Base-by-base conservation (phyloP, 257 asterid genomes). In the Buddleja alternifolia region DNA sequence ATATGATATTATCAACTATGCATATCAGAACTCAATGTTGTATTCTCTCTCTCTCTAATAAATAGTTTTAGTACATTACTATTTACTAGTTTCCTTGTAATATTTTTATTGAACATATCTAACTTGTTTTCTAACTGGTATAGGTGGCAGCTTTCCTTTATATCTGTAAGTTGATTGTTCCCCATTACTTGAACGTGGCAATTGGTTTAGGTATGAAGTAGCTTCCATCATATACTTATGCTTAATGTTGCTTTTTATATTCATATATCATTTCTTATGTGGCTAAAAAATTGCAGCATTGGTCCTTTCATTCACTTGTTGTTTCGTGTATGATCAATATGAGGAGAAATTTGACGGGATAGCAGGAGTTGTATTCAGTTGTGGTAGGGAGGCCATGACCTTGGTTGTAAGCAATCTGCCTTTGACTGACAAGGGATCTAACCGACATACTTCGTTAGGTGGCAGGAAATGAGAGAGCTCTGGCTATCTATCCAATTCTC, bases 261-360 rank as follows among this genome's bases (percentile, higher is more conserved):
- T 59, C 34, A 14, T 42, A 29, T 24, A 23, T 12, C 25, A 20
- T 70, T 37, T 44, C 63, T 81, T 10, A 53, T 50, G n/a, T 19
- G 72, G 65, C 54, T 41, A 45, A 42, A 59, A 41, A 51, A 48
- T 66, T 83, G 90, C 96, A 91, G 99, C 85, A 9, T 61, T 84
- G 70, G 67, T 86, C 78, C 71, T 87, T 75, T 81, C 87, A 17
- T 94, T 91, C 81, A 80, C 89, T 12, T 29, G 74, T 52, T 89
- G 90, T 76, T 86, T 85, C 70, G 78, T 89, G 37, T 94, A 85
- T 46, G 97, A 91, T 80, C 99, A 94, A 85, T 94, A 87, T 9
- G 97, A 89, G 81, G 87, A 73, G 76, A 95, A 84, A 76, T 73
- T 94, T 34, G 96, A 89, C 55, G 82, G 75, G 41, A 57, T 65